Conservation (phyloP, 2,329 filamentous ascomycete species). For the Penicillium brasilianum region DNA sequence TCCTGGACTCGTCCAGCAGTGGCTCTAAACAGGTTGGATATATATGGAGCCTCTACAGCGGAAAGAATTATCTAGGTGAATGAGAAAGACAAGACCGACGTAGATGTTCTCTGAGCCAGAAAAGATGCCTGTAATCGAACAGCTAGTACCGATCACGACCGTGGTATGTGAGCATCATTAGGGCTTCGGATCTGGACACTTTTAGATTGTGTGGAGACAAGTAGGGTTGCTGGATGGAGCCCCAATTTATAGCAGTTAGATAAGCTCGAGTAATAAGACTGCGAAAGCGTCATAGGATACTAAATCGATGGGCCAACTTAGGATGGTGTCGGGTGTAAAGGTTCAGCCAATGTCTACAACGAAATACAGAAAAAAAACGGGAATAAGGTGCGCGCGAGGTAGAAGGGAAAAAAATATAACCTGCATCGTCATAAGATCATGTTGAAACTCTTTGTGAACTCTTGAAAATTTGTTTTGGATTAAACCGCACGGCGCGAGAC, state of each 20-base stretch:
- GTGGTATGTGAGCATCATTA: not conserved
- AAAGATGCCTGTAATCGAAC: too few species aligned
- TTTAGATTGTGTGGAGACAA: not conserved
- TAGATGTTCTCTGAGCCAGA: too few species aligned
- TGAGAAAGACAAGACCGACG: too few species aligned
- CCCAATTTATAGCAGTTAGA: not conserved
- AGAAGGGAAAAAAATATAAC: conserved; percentile 30
- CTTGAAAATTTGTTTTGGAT: conserved; percentile 45
- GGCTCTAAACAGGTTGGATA: too few species aligned
- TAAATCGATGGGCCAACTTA: not conserved
- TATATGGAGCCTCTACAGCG: too few species aligned
- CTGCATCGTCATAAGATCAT: conserved; percentile 39
- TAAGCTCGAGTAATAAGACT: not conserved
- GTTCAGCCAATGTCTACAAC: too few species aligned
- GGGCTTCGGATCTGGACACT: not conserved
- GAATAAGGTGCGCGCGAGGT: conserved; percentile 1
- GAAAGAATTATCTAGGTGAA: too few species aligned
- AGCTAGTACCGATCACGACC: not conserved
- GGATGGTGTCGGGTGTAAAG: too few species aligned
- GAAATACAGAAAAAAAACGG: too few species aligned
- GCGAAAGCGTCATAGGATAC: not conserved
- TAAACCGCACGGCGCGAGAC: conserved; percentile 51
- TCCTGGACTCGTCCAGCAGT: too few species aligned
- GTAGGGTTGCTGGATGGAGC: not conserved
- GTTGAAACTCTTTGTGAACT: conserved; percentile 39